A percentile compares a stretch with the other conserved stretches of the same genome.
Conservation (phyloP, 2,329 filamentous ascomycete genomes). For the Calonectria hawksworthii region DNA sequence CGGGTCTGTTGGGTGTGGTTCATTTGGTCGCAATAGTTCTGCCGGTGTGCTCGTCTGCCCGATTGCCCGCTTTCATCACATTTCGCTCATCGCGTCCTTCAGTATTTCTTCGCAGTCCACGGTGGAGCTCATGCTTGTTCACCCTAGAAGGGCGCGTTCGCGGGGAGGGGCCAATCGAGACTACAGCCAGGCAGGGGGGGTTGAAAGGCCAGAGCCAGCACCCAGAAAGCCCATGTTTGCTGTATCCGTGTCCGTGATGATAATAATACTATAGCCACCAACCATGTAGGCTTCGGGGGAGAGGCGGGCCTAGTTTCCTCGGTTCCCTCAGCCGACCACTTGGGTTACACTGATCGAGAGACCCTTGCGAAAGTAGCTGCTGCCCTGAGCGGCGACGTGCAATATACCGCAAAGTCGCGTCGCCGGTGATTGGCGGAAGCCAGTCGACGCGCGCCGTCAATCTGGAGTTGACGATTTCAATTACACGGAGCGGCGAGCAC, state of each 20-base stretch:
- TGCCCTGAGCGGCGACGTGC: constrained; percentile 31
- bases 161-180: constrained; percentile 19
- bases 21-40: constrained; percentile 22
- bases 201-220: constrained; percentile 12
- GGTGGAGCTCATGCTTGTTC: constrained; percentile 14
- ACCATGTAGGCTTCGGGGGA: constrained; percentile 32
- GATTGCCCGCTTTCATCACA: constrained; percentile 12
- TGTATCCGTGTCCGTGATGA: constrained; percentile 14
- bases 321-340: constrained; percentile 40
- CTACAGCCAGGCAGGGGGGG: constrained; percentile 12
- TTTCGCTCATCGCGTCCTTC: constrained; percentile 12
- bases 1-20: constrained; percentile 23
- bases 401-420: constrained; percentile 42
- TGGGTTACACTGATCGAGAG: constrained; percentile 42
- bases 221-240: constrained; percentile 15
- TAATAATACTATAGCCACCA: constrained; percentile 28
- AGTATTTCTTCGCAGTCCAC: constrained; percentile 8
- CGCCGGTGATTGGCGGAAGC: constrained; percentile 40
- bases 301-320: constrained; percentile 46
- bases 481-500: constrained; percentile 31
- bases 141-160: constrained; percentile 23
- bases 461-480: constrained; percentile 36
- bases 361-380: constrained; percentile 34
- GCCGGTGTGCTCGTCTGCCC: constrained; percentile 2
- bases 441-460: constrained; percentile 29